These are phyloP conservation scores for Corylus heterophylla DNA, from an alignment of 306 rosid genomes.

Conservation along the genomic window DNA sequence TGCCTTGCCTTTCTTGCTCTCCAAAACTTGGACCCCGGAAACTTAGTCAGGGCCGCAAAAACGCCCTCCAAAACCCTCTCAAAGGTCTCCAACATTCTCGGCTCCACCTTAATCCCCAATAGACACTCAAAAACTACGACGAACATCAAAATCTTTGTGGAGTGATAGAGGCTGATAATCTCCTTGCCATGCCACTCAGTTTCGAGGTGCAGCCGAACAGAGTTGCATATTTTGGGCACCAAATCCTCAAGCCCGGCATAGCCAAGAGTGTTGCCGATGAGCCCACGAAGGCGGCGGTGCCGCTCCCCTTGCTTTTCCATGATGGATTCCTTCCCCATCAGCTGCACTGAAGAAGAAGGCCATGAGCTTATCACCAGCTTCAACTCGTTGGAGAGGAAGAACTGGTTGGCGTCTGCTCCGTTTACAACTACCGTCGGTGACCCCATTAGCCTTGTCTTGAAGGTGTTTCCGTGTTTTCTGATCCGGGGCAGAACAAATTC, in stretches of 20 bases:
- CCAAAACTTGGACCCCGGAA: conserved; percentile 63
- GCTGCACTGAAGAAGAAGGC: conserved; percentile 82
- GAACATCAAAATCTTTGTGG: conserved; percentile 58
- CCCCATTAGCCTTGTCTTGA: conserved; percentile 83
- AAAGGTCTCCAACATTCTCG: conserved; percentile 56
- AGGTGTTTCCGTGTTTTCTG: conserved; percentile 54
- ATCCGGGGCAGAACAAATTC: conserved; percentile 59
- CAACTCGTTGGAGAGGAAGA: conserved; percentile 72
- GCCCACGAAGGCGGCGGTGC: conserved; percentile 58
- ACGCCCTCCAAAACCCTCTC: conserved; percentile 80
- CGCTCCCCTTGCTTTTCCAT: conserved; percentile 71
- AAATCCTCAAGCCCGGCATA: conserved; percentile 50
- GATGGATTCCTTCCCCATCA: conserved; percentile 79
- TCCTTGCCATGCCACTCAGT: conserved; percentile 51
- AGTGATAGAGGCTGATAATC: conserved; percentile 50
- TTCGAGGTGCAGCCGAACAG: conserved; percentile 42
- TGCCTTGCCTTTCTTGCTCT: conserved; percentile 71
- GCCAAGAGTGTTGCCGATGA: conserved; percentile 54
- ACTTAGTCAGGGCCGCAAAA: conserved; percentile 43
- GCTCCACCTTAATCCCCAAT: conserved; percentile 62
- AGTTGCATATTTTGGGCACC: conserved; percentile 54
- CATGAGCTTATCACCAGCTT: conserved; percentile 83
- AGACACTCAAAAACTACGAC: conserved; percentile 66
- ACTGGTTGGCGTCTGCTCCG: conserved; percentile 75
- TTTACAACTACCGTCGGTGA: conserved; percentile 75